Evolutionary conservation across 768 basidiomycete genomes (phyloP).

Genomic region (Dentipellis fragilis): DNA sequence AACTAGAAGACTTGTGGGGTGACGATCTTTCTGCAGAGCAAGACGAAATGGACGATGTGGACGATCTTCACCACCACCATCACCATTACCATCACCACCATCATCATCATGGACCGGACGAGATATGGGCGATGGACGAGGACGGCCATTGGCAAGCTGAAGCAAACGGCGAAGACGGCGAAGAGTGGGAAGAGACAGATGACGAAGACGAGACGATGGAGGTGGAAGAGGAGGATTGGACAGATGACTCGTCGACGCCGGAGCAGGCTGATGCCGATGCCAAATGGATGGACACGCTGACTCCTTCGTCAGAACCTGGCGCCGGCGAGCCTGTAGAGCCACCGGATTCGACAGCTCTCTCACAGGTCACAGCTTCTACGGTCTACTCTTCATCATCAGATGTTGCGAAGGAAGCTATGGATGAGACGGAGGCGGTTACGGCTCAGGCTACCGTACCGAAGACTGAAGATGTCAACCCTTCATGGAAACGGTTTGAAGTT

Average conservation of each 20-base stretch:
- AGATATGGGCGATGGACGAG: constrained; percentile 32
- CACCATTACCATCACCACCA: background rate
- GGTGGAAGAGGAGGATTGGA: constrained; percentile 10
- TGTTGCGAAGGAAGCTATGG: constrained; percentile 20
- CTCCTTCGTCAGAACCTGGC: background rate
- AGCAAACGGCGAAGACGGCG: constrained; percentile 17
- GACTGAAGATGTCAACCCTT: constrained; percentile 25
- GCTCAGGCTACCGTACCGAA: constrained; percentile 17
- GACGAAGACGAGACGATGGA: constrained; percentile 16
- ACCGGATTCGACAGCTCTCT: constrained; percentile 9
- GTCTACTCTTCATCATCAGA: constrained; percentile 17
- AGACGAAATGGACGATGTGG: constrained; percentile 16
- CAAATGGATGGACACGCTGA: background rate
- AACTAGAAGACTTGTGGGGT: constrained; percentile 60
- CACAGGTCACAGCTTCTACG: constrained; percentile 11
- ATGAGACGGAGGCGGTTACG: constrained; percentile 13
- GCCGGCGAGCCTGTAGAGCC: constrained; percentile 2
- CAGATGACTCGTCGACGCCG: constrained; percentile 9
- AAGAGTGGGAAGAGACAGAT: constrained; percentile 25
- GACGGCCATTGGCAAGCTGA: constrained; percentile 24
- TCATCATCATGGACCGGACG: constrained; percentile 9
- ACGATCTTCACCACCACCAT: constrained; percentile 30
- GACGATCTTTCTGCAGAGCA: constrained; percentile 26
- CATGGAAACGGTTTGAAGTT: constrained; percentile 80
- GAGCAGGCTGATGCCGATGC: background rate